These are phyloP conservation scores for Vicia villosa DNA, from an alignment of 306 rosid species.

Conservation along the genomic window DNA sequence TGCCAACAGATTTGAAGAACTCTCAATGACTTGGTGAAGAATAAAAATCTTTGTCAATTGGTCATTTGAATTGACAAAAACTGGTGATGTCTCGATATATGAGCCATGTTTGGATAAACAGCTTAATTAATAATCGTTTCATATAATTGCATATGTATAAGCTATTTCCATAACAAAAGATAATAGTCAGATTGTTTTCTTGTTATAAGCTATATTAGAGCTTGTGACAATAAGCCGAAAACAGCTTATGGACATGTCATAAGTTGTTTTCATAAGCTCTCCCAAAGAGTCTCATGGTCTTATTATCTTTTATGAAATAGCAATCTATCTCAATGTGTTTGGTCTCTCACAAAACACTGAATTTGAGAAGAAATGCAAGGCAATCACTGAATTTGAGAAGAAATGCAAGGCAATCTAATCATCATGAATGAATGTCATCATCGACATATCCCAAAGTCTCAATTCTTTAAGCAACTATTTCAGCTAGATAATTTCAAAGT, in stretches of 20 bases:
- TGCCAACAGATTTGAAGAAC: neutral
- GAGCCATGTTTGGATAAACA: neutral
- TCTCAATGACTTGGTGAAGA: conserved; percentile 13
- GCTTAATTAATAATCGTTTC: neutral
- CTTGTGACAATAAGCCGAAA: neutral
- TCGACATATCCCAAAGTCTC: neutral
- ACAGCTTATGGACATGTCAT: neutral
- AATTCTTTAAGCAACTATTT: neutral
- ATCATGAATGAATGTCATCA: neutral
- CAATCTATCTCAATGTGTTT: neutral
- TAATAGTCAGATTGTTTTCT: neutral
- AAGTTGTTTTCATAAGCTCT: neutral
- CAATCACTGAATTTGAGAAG: neutral
- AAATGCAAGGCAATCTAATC: neutral
- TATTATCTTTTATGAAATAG: neutral
- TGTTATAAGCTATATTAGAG: neutral
- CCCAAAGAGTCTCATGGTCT: neutral
- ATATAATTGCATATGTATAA: neutral
- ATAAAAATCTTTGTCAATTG: neutral
- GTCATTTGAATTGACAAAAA: neutral
- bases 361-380: neutral
- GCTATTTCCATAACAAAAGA: neutral
- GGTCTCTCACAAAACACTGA: neutral
- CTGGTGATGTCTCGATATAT: neutral
- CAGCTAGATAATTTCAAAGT: neutral